Conservation (phyloP, 1,284 basidiomycete species). For the Boletus semigastroideus region DNA sequence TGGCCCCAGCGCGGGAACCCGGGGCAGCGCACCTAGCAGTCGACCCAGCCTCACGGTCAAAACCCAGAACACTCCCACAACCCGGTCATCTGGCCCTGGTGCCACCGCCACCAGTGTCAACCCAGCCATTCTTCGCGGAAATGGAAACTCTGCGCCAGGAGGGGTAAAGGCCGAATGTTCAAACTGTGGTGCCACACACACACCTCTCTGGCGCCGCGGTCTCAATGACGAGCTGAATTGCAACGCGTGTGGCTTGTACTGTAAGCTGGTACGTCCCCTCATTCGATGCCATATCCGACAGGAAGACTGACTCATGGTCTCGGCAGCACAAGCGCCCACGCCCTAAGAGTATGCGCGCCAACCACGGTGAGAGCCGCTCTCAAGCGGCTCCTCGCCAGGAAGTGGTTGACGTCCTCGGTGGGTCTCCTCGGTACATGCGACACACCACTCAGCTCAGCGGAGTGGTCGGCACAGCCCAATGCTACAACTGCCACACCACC, state of each 20-base stretch:
- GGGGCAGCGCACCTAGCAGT: conserved; percentile 42
- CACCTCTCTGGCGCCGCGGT: conserved; percentile 77
- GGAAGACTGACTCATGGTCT: neutral
- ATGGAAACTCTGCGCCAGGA: conserved; percentile 53
- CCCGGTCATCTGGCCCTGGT: conserved; percentile 56
- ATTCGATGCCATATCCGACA: neutral
- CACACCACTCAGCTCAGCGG: conserved; percentile 27
- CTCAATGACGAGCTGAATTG: conserved; percentile 83
- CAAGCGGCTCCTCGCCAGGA: conserved; percentile 57
- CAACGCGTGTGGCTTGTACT: conserved; percentile 80
- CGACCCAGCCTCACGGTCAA: conserved; percentile 60
- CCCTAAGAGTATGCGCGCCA: conserved; percentile 79
- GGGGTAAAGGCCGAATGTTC: conserved; percentile 81
- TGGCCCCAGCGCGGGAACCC: conserved; percentile 47
- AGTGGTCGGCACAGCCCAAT: conserved; percentile 57
- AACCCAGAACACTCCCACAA: conserved; percentile 39
- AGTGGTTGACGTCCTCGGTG: conserved; percentile 54
- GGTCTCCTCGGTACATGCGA: conserved; percentile 29
- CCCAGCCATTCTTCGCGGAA: conserved; percentile 37
- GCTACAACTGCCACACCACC: conserved; percentile 88
- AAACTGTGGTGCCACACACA: conserved; percentile 82
- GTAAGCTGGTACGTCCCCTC: conserved; percentile 59
- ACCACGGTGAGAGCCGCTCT: conserved; percentile 57
- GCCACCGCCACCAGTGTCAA: conserved; percentile 59
- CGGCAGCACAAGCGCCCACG: conserved; percentile 75